Base-by-base conservation (phyloP, 805 yeast genomes). In the Candida methanosorbosa region DNA sequence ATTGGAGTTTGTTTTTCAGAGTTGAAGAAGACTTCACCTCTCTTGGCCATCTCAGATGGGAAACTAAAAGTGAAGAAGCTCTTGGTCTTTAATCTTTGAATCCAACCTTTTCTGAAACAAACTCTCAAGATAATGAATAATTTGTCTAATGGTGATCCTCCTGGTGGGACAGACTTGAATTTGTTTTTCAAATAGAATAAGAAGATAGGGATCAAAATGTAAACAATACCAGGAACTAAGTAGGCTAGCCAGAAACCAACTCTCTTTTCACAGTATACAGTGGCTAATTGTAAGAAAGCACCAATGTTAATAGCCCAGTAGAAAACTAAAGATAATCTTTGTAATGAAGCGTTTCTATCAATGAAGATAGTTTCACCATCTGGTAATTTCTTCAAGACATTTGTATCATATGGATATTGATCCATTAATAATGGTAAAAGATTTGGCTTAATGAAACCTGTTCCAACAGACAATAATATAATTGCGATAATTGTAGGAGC, bases 341-440 rank as follows among this genome's bases (percentile, higher is more conserved):
- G 61, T 30, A 68, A 49, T 1, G 70, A 53, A 40, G 69, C 60
- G 43, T 63, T 61, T 26, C 68, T 57, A 41, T 68, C 74, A 18
- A 25, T 23, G 4, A 24, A 15, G 43, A 68, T 63, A 37, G 68
- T 56, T 54, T 70, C 68, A 38, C 70, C 59, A 3, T 70, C 70
- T 9, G 15, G 14, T 3, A 80, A 71, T 52, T 61, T 21, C 21
- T 69, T 63, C 34, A 69, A 63, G 30, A 66, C 69, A 36, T 75
- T 78, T 43, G 67, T 66, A 29, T 70, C 61, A 49, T 69, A 64
- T 26, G 75, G 70, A 53, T 76, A 77, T 56, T 79, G 86, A 45
- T 80, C 84, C 58, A 68, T 59, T 28, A 68, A 45, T 30, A 68
- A 52, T 5, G 74, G 74, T 40, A 68, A 56, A 32, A 70, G 57